These are phyloP conservation scores for Boletus subcaerulescens DNA, from an alignment of 768 basidiomycete genomes.

Conservation along the genomic window DNA sequence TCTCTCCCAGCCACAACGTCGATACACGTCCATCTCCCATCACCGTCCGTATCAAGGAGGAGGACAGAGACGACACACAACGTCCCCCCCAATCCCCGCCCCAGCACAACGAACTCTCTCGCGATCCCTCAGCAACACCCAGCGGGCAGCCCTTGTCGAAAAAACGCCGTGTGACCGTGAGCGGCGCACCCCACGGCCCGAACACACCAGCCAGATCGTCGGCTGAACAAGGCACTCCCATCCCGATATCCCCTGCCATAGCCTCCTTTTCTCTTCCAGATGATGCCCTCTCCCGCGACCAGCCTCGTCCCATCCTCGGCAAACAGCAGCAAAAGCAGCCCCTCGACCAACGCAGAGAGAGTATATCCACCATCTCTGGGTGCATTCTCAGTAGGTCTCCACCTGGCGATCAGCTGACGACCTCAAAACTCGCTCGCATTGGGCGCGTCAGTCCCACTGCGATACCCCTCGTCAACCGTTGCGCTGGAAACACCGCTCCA, in stretches of 20 bases:
- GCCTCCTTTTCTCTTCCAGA: constrained; percentile 60
- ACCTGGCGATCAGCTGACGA: constrained; percentile 23
- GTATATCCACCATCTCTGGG: constrained; percentile 31
- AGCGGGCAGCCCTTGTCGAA: constrained; percentile 44
- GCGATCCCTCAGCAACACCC: constrained; percentile 37
- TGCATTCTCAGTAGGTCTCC: constrained; percentile 25
- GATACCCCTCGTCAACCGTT: constrained; percentile 18
- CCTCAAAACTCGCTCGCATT: constrained; percentile 29
- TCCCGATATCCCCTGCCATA: constrained; percentile 65
- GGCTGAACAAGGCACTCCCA: constrained; percentile 44
- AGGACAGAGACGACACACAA: constrained; percentile 48
- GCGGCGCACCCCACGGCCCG: constrained; percentile 39
- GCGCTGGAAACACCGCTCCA: constrained; percentile 24
- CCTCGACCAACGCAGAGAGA: constrained; percentile 67
- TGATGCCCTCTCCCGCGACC: constrained; percentile 39
- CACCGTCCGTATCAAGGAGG: constrained; percentile 57
- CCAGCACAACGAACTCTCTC: constrained; percentile 5
- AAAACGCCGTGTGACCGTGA: constrained; percentile 71
- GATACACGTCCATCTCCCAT: constrained; percentile 44
- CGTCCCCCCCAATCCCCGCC: constrained; percentile 34
- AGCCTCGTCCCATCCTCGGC: constrained; percentile 49
- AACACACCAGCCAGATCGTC: constrained; percentile 33
- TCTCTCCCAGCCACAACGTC: constrained; percentile 18
- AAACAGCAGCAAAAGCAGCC: constrained; percentile 73
- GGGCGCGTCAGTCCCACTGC: constrained; percentile 41